phyloP scores from a whole-genome alignment of 108 stramenopile genomes.

The Stephanodiscus triporus region DNA sequence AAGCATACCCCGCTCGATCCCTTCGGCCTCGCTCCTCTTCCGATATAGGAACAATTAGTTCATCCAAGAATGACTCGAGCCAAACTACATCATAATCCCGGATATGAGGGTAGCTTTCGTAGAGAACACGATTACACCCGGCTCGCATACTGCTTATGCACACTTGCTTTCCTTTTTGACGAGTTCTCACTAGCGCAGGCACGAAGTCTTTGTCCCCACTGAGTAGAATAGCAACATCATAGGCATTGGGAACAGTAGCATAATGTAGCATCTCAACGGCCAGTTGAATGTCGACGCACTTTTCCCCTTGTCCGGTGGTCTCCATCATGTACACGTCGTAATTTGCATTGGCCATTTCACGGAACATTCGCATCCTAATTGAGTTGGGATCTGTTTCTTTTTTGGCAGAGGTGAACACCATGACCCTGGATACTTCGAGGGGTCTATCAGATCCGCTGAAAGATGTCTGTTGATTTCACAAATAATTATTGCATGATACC shows the following conservation, averaged over 20 bases:
- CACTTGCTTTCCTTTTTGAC: slow-evolving; percentile 84
- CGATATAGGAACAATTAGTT: slow-evolving; percentile 58
- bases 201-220: slow-evolving; percentile 87
- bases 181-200: slow-evolving; percentile 81
- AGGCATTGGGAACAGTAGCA: slow-evolving; percentile 84
- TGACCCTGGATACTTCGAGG: slow-evolving; percentile 77
- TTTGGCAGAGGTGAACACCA: slow-evolving; percentile 81
- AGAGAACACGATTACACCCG: slow-evolving; percentile 67
- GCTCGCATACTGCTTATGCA: slow-evolving; percentile 67
- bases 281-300: slow-evolving; percentile 90
- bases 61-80: slow-evolving; percentile 74
- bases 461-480: slow-evolving; percentile 25
- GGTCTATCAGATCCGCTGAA: slow-evolving; percentile 51
- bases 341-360: slow-evolving; percentile 73
- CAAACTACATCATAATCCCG: slow-evolving; percentile 79
- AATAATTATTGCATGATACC: not conserved
- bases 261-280: slow-evolving; percentile 90
- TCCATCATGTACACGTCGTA: slow-evolving; percentile 88
- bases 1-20: slow-evolving; percentile 46
- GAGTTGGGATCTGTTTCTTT: slow-evolving; percentile 63
- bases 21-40: slow-evolving; percentile 31
- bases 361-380: slow-evolving; percentile 76
- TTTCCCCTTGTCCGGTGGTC: slow-evolving; percentile 76
- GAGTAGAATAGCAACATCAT: slow-evolving; percentile 80
- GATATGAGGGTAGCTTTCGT: slow-evolving; percentile 64